These are phyloP conservation scores for Microdochium bolleyi DNA, from an alignment of 2,329 filamentous ascomycete species.

Conservation along the genomic window DNA sequence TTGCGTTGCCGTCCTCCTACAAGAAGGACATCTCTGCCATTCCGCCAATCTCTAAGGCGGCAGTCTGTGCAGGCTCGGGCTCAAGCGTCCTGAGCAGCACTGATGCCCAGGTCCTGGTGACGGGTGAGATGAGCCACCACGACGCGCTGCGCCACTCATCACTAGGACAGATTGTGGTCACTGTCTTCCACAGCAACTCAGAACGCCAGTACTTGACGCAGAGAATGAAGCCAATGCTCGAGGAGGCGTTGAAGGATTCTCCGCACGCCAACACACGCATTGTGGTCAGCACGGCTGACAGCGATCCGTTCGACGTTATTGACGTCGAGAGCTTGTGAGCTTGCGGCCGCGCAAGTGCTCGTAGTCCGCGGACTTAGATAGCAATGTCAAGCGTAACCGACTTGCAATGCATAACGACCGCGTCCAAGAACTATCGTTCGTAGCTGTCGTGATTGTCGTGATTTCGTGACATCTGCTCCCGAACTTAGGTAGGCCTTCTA, in stretches of 20 bases:
- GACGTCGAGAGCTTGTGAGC: conserved; percentile 23
- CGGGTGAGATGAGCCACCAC: conserved; percentile 90
- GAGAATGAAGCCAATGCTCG: conserved; percentile 60
- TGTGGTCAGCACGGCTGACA: conserved; percentile 69
- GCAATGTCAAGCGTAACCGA: background rate
- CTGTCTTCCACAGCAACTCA: conserved; percentile 87
- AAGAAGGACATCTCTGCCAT: conserved; percentile 23
- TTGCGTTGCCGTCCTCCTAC: conserved; percentile 44
- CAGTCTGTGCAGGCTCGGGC: conserved; percentile 85
- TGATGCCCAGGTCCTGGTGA: conserved; percentile 75
- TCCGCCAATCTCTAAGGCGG: conserved; percentile 53
- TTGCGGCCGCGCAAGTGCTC: too few species aligned
- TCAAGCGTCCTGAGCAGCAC: conserved; percentile 64
- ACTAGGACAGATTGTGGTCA: conserved; percentile 72
- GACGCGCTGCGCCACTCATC: conserved; percentile 83
- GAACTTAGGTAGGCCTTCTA: background rate
- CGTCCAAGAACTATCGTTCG: background rate
- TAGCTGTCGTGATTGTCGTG: background rate
- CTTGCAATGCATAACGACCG: background rate
- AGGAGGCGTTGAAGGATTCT: conserved; percentile 46
- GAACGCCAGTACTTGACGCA: conserved; percentile 75
- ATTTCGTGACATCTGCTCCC: background rate
- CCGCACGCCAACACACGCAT: conserved; percentile 42
- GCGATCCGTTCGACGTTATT: conserved; percentile 81
- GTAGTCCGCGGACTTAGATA: background rate